These are phyloP conservation scores for Lasiodiplodia sp. DNA, from an alignment of 2,329 filamentous ascomycete species.

Conservation along the genomic window DNA sequence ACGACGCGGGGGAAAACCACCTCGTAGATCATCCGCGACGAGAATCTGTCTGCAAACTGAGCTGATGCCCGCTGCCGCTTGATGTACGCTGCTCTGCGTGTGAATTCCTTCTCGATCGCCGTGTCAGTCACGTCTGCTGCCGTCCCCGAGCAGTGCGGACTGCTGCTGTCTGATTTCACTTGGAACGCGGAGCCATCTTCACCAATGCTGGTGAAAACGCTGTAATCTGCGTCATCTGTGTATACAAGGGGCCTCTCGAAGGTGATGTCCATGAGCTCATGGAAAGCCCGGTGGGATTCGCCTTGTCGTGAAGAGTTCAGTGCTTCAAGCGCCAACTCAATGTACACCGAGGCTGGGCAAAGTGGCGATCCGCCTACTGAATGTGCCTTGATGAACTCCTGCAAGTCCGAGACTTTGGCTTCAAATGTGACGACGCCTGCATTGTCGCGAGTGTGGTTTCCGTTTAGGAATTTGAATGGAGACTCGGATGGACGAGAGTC, in stretches of 20 bases:
- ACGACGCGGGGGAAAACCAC: slow-evolving; percentile 44
- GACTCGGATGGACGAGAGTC: background rate
- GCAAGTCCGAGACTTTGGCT: background rate
- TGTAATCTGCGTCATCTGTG: background rate
- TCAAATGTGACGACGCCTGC: background rate
- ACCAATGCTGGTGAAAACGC: background rate
- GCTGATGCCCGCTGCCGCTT: slow-evolving; percentile 30
- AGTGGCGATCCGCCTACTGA: slow-evolving; percentile 25
- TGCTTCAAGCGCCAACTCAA: slow-evolving; percentile 23
- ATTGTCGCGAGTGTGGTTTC: background rate
- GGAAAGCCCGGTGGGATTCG: background rate
- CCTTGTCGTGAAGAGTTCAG: background rate
- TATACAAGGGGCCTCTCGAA: slow-evolving; percentile 29
- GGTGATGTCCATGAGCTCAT: slow-evolving; percentile 3
- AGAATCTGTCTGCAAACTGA: slow-evolving; percentile 36
- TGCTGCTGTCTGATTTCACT: slow-evolving; percentile 10
- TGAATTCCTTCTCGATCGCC: background rate
- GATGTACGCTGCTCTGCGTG: background rate
- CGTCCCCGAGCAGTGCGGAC: slow-evolving; percentile 17
- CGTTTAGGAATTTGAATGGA: background rate
- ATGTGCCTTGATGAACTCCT: slow-evolving; percentile 28
- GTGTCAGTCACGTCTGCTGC: background rate
- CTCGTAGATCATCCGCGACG: slow-evolving; percentile 39
- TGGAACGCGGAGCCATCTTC: background rate
- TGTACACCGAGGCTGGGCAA: slow-evolving; percentile 29